Conservation (phyloP, 2,329 filamentous ascomycete species). For the Rhynchosporium agropyri region DNA sequence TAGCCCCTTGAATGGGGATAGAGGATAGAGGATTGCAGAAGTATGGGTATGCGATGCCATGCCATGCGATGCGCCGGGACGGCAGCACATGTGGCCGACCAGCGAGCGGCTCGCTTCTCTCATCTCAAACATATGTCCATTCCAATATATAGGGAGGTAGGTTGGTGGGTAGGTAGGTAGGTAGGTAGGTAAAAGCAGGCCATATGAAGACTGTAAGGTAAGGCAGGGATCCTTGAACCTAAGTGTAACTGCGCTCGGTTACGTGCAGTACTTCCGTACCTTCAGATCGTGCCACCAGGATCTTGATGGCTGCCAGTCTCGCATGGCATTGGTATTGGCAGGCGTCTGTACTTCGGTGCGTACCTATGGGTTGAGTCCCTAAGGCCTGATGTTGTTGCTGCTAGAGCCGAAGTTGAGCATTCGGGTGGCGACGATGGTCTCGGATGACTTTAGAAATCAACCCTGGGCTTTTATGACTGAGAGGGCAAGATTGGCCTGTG, state of each 20-base stretch:
- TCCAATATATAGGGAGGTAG: neutral
- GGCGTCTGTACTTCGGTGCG: neutral
- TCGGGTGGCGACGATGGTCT: no score
- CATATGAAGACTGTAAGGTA: neutral
- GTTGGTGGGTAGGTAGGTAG: neutral
- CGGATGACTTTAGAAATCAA: no score
- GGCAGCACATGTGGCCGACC: conserved; percentile 21
- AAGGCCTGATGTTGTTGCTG: no score
- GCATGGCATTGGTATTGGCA: neutral
- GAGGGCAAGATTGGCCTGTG: no score
- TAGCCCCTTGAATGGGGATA: conserved; percentile 1
- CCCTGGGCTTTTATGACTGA: no score
- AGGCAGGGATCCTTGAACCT: conserved; percentile 1
- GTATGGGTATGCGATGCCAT: conserved; percentile 10
- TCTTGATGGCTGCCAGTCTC: conserved; percentile 1
- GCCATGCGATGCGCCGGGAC: conserved; percentile 14
- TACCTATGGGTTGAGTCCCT: no score
- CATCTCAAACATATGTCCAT: neutral
- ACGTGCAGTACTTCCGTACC: neutral
- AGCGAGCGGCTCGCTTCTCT: conserved; percentile 3
- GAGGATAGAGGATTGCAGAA: neutral
- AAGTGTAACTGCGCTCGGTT: conserved; percentile 11
- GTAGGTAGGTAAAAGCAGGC: neutral
- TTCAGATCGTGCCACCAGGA: conserved; percentile 11
- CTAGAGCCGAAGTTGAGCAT: no score